Evolutionary conservation across 2,329 filamentous ascomycete genomes (phyloP).

Genomic region (Ambrosiella cleistominuta): DNA sequence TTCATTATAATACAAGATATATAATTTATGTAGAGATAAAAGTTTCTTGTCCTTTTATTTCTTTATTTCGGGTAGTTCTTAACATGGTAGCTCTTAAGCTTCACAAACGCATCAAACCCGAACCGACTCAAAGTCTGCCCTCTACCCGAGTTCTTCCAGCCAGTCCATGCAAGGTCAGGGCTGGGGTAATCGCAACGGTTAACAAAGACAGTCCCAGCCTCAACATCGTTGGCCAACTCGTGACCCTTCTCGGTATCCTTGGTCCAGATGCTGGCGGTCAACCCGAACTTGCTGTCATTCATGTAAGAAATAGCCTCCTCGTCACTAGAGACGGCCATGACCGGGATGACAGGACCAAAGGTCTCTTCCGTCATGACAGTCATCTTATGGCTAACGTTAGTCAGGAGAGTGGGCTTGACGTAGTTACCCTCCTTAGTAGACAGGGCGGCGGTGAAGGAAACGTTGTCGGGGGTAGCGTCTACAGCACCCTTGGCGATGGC

Average conservation of each 20-base stretch:
- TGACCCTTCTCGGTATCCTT: constrained; percentile 64
- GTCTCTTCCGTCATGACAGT: constrained; percentile 84
- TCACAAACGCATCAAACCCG: constrained; percentile 90
- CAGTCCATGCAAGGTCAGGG: constrained; percentile 87
- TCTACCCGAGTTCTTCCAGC: constrained; percentile 93
- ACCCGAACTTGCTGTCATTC: constrained; percentile 87
- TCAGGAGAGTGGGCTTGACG: constrained; percentile 69
- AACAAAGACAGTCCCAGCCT: constrained; percentile 90
- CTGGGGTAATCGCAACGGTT: constrained; percentile 87
- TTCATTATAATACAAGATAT: background rate
- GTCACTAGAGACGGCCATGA: constrained; percentile 71
- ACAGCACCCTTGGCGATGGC: constrained; percentile 69
- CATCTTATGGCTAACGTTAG: constrained; percentile 67
- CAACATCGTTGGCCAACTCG: constrained; percentile 60
- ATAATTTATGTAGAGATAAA: background rate
- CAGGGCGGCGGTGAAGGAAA: constrained; percentile 41
- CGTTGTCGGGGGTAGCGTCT: constrained; percentile 68
- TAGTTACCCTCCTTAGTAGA: constrained; percentile 47
- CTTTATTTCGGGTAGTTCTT: constrained; percentile 56
- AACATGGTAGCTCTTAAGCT: constrained; percentile 88
- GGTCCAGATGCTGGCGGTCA: constrained; percentile 96
- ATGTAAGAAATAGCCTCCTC: constrained; percentile 68
- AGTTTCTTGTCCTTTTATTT: background rate
- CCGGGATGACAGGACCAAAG: constrained; percentile 79
- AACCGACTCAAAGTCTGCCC: constrained; percentile 78